Conservation (phyloP, 1,139 yeast species). For the Lodderomyces beijingensis region DNA sequence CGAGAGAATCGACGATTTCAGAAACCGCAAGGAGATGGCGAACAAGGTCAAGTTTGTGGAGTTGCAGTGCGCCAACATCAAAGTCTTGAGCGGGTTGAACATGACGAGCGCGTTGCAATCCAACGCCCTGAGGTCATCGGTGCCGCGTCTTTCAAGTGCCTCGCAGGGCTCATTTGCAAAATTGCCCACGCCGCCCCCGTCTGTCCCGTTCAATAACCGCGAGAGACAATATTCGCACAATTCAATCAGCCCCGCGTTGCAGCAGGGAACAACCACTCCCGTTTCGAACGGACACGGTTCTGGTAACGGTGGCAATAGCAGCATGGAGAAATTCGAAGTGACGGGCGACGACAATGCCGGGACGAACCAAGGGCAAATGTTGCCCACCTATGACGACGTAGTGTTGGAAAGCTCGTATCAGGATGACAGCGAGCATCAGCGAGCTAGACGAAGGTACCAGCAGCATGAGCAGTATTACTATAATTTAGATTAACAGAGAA, state of each 20-base stretch:
- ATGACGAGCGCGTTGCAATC: constrained; percentile 22
- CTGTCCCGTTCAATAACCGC: constrained; percentile 1
- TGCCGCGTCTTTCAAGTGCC: constrained; percentile 3
- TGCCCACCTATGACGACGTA: constrained; percentile 38
- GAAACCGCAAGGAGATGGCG: constrained; percentile 16
- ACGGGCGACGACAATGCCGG: background rate
- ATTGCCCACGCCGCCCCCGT: constrained; percentile 5
- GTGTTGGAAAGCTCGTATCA: constrained; percentile 23
- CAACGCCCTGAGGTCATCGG: constrained; percentile 14
- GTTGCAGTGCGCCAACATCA: constrained; percentile 32
- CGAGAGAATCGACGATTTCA: constrained; percentile 21
- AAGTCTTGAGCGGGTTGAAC: constrained; percentile 40
- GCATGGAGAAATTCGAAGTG: background rate
- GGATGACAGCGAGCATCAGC: constrained; percentile 23
- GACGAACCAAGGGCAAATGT: constrained; percentile 2
- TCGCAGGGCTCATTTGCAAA: constrained; percentile 7
- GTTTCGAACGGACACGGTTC: background rate
- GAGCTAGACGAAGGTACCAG: constrained; percentile 35
- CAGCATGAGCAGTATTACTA: constrained; percentile 34
- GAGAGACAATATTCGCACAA: constrained; percentile 4
- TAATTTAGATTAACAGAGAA: constrained; percentile 13
- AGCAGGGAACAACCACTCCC: background rate
- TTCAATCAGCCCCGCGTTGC: constrained; percentile 1
- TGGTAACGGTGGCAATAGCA: background rate
- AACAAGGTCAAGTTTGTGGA: constrained; percentile 27